These are phyloP conservation scores for Rhododendron griersonianum DNA, from an alignment of 148 eudicot genomes.

Conservation along the genomic window DNA sequence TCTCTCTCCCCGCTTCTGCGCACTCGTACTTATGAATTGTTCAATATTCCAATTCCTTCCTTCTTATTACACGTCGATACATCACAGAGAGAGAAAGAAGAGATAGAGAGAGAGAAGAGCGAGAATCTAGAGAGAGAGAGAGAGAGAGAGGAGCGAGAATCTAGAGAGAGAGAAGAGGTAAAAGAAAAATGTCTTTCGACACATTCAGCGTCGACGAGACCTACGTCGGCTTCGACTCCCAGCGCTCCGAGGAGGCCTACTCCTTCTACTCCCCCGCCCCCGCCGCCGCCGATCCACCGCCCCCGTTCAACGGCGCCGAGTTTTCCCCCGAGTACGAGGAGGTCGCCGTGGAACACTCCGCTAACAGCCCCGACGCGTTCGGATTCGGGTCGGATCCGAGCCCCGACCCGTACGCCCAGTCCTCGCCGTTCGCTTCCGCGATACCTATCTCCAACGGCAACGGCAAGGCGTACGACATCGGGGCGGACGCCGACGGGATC, in stretches of 20 bases:
- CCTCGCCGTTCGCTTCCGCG: conserved; percentile 41
- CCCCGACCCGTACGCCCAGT: conserved; percentile 22
- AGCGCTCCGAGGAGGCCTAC: conserved; percentile 13
- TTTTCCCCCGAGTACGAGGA: conserved; percentile 38
- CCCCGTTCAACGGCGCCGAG: conserved; percentile 14
- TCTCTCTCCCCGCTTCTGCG: too few species aligned
- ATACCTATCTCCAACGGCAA: conserved; percentile 60
- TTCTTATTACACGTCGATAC: background rate
- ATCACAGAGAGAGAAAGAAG: background rate
- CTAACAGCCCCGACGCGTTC: conserved; percentile 37
- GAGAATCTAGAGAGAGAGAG: background rate
- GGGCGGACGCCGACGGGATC: conserved; percentile 58
- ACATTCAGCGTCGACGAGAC: conserved; percentile 35
- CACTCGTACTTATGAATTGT: too few species aligned
- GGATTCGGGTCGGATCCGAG: conserved; percentile 37
- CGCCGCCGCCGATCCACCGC: conserved; percentile 35
- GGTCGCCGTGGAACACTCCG: conserved; percentile 40
- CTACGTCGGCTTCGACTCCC: conserved; percentile 13
- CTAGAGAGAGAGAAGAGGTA: conserved; percentile 18
- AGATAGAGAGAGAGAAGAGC: background rate
- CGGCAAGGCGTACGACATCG: conserved; percentile 50
- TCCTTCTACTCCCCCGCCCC: conserved; percentile 6
- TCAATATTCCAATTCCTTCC: background rate
- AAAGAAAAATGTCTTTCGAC: conserved; percentile 19
- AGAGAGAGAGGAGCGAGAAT: background rate